Conservation (phyloP, 352 stramenopile species). For the Phytophthora citrophthora region DNA sequence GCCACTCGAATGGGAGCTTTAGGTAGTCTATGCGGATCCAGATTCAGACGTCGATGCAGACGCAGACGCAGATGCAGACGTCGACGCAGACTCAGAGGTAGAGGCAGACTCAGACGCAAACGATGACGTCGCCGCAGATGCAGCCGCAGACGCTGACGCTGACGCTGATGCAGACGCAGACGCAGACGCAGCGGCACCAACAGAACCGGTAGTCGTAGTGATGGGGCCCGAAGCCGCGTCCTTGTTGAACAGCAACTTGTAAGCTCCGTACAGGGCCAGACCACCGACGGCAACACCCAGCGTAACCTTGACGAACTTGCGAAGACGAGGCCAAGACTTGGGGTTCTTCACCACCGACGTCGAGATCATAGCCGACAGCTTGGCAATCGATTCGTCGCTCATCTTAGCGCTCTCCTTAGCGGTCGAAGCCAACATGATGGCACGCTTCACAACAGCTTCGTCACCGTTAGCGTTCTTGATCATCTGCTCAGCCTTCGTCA, state of each 20-base stretch:
- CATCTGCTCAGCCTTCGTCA: background rate
- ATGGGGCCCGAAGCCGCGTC: no score
- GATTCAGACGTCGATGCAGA: background rate
- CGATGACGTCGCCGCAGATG: no score
- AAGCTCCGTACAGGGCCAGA: background rate
- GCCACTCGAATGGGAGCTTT: no score
- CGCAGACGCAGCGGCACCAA: no score
- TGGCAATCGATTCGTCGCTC: background rate
- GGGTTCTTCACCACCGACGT: background rate
- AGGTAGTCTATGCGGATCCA: background rate
- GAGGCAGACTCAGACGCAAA: background rate
- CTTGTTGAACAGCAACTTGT: slow-evolving; percentile 1
- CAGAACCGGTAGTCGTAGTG: no score
- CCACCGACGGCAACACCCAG: background rate
- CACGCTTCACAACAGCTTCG: background rate
- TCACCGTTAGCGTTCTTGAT: slow-evolving; percentile 1
- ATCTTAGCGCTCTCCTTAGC: background rate
- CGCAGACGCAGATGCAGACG: no score
- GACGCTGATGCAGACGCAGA: no score
- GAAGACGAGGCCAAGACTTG: slow-evolving; percentile 3
- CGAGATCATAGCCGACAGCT: background rate
- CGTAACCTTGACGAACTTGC: background rate
- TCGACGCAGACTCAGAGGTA: background rate
- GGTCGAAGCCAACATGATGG: background rate
- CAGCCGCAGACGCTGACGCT: background rate